Evolutionary conservation across 2,329 filamentous ascomycete genomes (phyloP).

Genomic region (Colletotrichum melonis): DNA sequence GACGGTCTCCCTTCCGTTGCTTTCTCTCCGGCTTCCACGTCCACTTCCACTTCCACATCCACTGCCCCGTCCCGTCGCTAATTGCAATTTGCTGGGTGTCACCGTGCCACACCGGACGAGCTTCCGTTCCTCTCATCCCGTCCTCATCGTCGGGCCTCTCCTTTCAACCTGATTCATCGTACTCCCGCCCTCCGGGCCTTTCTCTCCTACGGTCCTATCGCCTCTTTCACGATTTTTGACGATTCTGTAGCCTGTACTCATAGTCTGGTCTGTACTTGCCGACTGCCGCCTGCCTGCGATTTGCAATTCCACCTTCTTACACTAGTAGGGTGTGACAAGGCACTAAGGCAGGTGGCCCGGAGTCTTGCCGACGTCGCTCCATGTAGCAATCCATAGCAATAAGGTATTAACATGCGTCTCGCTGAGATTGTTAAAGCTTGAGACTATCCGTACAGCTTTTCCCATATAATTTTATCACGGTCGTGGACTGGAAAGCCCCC

Average conservation of each 20-base stretch:
- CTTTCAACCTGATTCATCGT: not conserved
- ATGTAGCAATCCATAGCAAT: not conserved
- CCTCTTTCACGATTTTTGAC: not conserved
- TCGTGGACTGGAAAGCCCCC: not conserved
- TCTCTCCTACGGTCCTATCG: not conserved
- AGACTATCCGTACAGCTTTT: not conserved
- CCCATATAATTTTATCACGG: not conserved
- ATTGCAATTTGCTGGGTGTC: too few relatives aligned
- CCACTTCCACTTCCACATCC: not conserved
- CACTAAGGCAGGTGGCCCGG: slow-evolving; percentile 11
- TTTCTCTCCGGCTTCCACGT: not conserved
- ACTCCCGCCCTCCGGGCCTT: too few relatives aligned
- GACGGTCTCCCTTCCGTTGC: not conserved
- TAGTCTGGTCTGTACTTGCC: too few relatives aligned
- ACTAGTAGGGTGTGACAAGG: not conserved
- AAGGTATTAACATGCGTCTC: not conserved
- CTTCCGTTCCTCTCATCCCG: not conserved
- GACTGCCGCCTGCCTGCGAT: not conserved
- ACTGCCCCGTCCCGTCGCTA: not conserved
- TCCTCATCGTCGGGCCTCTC: not conserved
- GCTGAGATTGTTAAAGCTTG: not conserved
- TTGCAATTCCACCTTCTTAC: not conserved
- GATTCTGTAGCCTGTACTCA: not conserved
- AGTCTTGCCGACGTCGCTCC: slow-evolving; percentile 19
- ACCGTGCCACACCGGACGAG: not conserved